Percentiles rank a stretch among this genome's conserved stretches.
phyloP scores from a whole-genome alignment of 805 yeast genomes.

The Kuraishia capsulata region DNA sequence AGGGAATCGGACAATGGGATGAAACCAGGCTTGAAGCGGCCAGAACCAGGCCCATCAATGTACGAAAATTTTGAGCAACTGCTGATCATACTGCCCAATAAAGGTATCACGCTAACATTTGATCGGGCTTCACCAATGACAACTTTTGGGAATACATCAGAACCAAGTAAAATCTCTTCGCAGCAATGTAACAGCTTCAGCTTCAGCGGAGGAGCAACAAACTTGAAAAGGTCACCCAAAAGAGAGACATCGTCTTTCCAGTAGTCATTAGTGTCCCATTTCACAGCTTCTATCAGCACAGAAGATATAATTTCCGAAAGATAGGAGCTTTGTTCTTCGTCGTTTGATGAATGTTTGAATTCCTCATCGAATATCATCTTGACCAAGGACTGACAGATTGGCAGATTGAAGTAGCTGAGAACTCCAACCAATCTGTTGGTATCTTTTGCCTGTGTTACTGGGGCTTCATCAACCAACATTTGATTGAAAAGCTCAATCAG shows the following conservation, averaged over 20 bases:
- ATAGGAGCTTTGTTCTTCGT: slow-evolving; percentile 4
- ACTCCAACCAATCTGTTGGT: slow-evolving; percentile 12
- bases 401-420: slow-evolving; percentile 30
- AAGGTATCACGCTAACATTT: slow-evolving; percentile 24
- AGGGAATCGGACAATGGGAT: slow-evolving; percentile 25
- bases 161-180: slow-evolving; percentile 31
- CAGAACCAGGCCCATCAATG: neutral
- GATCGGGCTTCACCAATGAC: slow-evolving; percentile 4
- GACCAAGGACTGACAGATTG: slow-evolving; percentile 30
- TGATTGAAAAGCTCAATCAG: slow-evolving; percentile 9
- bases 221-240: slow-evolving; percentile 29
- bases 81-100: slow-evolving; percentile 33
- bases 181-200: slow-evolving; percentile 23
- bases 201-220: slow-evolving; percentile 23
- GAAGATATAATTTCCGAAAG: slow-evolving; percentile 4
- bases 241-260: slow-evolving; percentile 10
- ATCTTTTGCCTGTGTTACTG: neutral
- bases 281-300: slow-evolving; percentile 2
- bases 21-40: slow-evolving; percentile 2
- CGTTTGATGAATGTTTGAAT: slow-evolving; percentile 3
- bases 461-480: slow-evolving; percentile 7
- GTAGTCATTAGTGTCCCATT: slow-evolving; percentile 2
- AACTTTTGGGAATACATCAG: slow-evolving; percentile 28
- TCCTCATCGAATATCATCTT: slow-evolving; percentile 19
- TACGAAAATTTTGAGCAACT: slow-evolving; percentile 29